Evolutionary conservation across 2,329 filamentous ascomycete species (phyloP), one percentile per base, ranked within the genome.

Genomic region (Sphaerostilbella broomeana): DNA sequence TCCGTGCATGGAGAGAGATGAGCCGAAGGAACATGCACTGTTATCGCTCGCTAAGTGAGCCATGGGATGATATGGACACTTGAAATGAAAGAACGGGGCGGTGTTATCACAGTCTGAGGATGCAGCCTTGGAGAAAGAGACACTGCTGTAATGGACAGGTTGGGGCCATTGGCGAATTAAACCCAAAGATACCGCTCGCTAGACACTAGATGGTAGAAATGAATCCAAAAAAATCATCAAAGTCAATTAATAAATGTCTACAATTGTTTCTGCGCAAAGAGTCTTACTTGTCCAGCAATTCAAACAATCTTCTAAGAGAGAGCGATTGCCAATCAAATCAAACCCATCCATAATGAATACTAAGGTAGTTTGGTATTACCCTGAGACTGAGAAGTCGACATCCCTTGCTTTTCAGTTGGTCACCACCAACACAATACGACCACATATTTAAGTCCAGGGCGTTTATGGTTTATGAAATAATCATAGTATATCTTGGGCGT

Each of bases 131-230:
- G n/a, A n/a, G n/a, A n/a, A n/a, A n/a, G n/a, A n/a, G n/a, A n/a
- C n/a, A n/a, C n/a, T n/a, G n/a, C n/a, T n/a, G 24, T 12, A 17
- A 26, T 10, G 44, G 35, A 42, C 39, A 51, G 44, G 46, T 49
- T 28, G 25, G 45, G 48, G 46, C 42, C 30, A 36, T 45, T 44
- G 60, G 54, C 58, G 56, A 59, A 59, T n/a, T n/a, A 35, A 47
- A 40, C 60, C 56, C 58, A 58, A 61, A 59, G 58, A 61, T 60
- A 56, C 56, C 60, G 58, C 60, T 63, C 60, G 60, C 60, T 63
- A 61, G 54, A 54, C 48, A 49, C 51, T 56, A 53, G 44, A 55
- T 46, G 42, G 42, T 40, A 51, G 41, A 47, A 36, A 29, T 27
- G 40, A 37, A 48, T 17, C 42, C 43, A 45, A 50, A 47, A 46